Evolutionary conservation across 2,329 filamentous ascomycete genomes (phyloP).

Genomic region (Cytospora piceae): DNA sequence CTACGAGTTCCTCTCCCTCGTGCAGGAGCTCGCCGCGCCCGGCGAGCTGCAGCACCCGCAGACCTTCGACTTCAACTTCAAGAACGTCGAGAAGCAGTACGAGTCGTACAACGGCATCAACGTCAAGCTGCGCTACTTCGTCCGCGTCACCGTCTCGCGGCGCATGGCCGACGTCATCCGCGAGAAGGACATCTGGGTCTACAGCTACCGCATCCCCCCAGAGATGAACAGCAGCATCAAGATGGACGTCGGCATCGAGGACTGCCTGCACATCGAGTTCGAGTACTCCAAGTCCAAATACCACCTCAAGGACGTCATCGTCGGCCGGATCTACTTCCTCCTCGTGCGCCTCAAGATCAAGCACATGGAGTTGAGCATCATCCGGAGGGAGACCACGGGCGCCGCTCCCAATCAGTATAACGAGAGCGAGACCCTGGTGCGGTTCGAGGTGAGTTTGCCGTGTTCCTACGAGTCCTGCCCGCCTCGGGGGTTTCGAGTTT

Average conservation of each 20-base stretch:
- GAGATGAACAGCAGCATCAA: slow-evolving; percentile 99
- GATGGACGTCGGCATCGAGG: slow-evolving; percentile 99
- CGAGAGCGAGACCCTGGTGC: slow-evolving; percentile 95
- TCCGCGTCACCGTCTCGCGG: slow-evolving; percentile 92
- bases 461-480: slow-evolving; percentile 6
- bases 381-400: slow-evolving; percentile 93
- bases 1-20: slow-evolving; percentile 97
- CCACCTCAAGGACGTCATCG: slow-evolving; percentile 98
- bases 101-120: slow-evolving; percentile 99
- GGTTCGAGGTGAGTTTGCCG: slow-evolving; percentile 75
- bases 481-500: no score
- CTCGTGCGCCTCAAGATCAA: slow-evolving; percentile 98
- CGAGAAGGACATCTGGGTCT: slow-evolving; percentile 99
- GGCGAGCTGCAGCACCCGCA: slow-evolving; percentile 98
- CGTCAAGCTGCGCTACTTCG: slow-evolving; percentile 97
- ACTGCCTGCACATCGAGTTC: slow-evolving; percentile 98
- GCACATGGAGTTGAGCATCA: slow-evolving; percentile 99
- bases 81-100: slow-evolving; percentile 99
- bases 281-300: slow-evolving; percentile 99
- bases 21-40: slow-evolving; percentile 94
- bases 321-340: slow-evolving; percentile 97
- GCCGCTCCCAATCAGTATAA: slow-evolving; percentile 99
- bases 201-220: slow-evolving; percentile 95
- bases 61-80: slow-evolving; percentile 99
- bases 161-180: slow-evolving; percentile 98